Conservation (phyloP, 768 basidiomycete genomes). For the Glaciozyma antarctica region DNA sequence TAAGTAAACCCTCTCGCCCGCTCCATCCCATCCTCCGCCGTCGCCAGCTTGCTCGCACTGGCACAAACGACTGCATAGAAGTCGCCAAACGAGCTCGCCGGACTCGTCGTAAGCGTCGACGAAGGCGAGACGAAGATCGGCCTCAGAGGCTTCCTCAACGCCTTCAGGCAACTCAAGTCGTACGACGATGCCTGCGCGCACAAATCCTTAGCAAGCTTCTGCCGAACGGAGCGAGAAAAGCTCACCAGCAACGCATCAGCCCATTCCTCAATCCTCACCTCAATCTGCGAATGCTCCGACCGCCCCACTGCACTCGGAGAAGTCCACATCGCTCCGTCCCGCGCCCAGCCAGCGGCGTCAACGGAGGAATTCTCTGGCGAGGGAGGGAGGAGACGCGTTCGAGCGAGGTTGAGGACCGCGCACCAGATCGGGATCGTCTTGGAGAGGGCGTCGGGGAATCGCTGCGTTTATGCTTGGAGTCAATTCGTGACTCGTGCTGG, state of each 20-base stretch:
- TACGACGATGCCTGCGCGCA: slow-evolving; percentile 59
- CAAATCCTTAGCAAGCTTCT: not conserved
- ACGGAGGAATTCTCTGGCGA: slow-evolving; percentile 13
- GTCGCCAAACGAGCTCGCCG: slow-evolving; percentile 20
- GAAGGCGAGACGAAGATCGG: slow-evolving; percentile 83
- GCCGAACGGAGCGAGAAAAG: slow-evolving; percentile 4
- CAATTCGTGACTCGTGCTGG: not conserved
- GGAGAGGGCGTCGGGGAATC: slow-evolving; percentile 83
- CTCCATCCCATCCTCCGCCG: slow-evolving; percentile 48
- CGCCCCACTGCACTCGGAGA: slow-evolving; percentile 30
- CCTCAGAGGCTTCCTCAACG: slow-evolving; percentile 56
- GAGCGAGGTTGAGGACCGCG: slow-evolving; percentile 60
- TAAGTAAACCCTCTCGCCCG: slow-evolving; percentile 69
- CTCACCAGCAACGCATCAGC: slow-evolving; percentile 57
- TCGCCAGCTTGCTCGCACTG: slow-evolving; percentile 67
- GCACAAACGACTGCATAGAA: slow-evolving; percentile 72
- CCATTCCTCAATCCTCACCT: slow-evolving; percentile 56
- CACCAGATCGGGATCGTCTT: slow-evolving; percentile 97
- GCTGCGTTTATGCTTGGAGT: slow-evolving; percentile 34
- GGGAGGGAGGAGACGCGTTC: slow-evolving; percentile 13
- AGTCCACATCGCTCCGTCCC: slow-evolving; percentile 18
- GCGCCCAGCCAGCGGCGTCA: slow-evolving; percentile 47
- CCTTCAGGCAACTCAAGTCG: slow-evolving; percentile 44
- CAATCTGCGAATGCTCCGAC: slow-evolving; percentile 75
- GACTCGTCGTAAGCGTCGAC: slow-evolving; percentile 47